Conservation (phyloP, 2,329 filamentous ascomycete species). For the Clathrospora elynae region DNA sequence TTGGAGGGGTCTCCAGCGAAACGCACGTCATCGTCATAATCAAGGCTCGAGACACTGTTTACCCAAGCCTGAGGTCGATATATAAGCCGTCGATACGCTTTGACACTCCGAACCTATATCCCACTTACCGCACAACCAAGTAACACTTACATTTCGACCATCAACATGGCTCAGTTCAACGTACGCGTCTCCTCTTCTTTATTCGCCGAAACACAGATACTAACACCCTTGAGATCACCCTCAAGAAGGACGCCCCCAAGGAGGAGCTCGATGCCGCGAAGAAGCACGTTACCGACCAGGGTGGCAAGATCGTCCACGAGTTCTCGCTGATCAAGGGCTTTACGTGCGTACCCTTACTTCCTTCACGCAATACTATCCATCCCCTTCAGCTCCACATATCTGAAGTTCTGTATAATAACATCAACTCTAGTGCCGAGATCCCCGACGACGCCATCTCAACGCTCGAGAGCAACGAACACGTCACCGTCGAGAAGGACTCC, state of each 20-base stretch:
- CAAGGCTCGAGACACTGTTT: conserved; percentile 29
- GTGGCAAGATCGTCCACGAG: conserved; percentile 82
- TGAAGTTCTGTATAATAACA: conserved; percentile 1
- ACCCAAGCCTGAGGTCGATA: conserved; percentile 12
- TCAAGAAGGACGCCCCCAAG: conserved; percentile 70
- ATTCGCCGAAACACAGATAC: not conserved
- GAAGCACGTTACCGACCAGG: conserved; percentile 72
- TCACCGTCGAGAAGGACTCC: conserved; percentile 79
- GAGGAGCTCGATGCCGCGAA: conserved; percentile 78
- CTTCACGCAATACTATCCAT: not conserved
- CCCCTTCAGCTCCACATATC: conserved; percentile 8
- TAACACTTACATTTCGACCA: not conserved
- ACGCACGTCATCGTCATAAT: conserved; percentile 34
- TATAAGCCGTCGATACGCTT: conserved; percentile 32
- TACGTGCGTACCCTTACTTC: conserved; percentile 65
- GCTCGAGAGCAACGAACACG: conserved; percentile 70
- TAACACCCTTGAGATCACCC: conserved; percentile 68
- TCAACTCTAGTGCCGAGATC: conserved; percentile 68
- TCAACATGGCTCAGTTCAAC: conserved; percentile 27
- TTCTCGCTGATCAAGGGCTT: conserved; percentile 91
- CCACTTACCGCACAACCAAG: conserved; percentile 1
- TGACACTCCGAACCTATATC: conserved; percentile 10
- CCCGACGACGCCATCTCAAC: conserved; percentile 68
- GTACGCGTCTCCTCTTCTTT: conserved; percentile 7
- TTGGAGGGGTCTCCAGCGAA: conserved; percentile 13